Percentiles rank a stretch among this genome's conserved stretches.
These are phyloP conservation scores for Suillus lakei DNA, from an alignment of 768 basidiomycete species.

Conservation along the genomic window DNA sequence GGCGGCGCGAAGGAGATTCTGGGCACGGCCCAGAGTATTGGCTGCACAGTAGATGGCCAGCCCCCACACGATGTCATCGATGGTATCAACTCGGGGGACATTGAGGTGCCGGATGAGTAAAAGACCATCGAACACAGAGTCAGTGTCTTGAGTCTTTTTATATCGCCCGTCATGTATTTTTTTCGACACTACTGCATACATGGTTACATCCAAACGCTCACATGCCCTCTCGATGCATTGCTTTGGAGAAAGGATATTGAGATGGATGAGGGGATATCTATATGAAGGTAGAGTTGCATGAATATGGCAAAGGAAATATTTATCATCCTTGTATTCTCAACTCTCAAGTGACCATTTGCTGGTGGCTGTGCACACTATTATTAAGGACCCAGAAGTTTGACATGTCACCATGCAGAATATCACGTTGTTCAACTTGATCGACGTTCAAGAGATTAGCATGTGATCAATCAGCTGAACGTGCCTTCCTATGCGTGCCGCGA, in stretches of 20 bases:
- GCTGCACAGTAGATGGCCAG: slow-evolving; percentile 94
- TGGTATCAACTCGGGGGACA: slow-evolving; percentile 79
- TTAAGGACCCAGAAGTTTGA: too few species aligned
- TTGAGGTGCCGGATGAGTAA: slow-evolving; percentile 88
- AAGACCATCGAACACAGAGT: slow-evolving; percentile 19
- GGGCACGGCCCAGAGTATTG: slow-evolving; percentile 95
- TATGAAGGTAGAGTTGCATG: slow-evolving; percentile 60
- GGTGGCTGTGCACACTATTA: too few species aligned
- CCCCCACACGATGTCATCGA: slow-evolving; percentile 95
- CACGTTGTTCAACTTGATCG: too few species aligned
- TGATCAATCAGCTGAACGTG: too few species aligned
- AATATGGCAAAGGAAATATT: slow-evolving; percentile 52
- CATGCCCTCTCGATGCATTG: slow-evolving; percentile 84
- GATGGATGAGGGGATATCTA: slow-evolving; percentile 81
- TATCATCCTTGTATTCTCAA: too few species aligned
- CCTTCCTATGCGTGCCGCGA: too few species aligned
- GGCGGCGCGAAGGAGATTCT: slow-evolving; percentile 97
- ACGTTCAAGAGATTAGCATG: too few species aligned
- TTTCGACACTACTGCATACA: background rate
- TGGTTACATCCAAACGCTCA: slow-evolving; percentile 63
- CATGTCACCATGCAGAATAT: too few species aligned
- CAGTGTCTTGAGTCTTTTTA: slow-evolving; percentile 1
- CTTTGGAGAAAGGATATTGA: slow-evolving; percentile 52
- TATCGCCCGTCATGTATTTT: background rate
- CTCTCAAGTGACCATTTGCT: too few species aligned